phyloP scores from a whole-genome alignment of 768 basidiomycete species.

The Psilocybe tampanensis region DNA sequence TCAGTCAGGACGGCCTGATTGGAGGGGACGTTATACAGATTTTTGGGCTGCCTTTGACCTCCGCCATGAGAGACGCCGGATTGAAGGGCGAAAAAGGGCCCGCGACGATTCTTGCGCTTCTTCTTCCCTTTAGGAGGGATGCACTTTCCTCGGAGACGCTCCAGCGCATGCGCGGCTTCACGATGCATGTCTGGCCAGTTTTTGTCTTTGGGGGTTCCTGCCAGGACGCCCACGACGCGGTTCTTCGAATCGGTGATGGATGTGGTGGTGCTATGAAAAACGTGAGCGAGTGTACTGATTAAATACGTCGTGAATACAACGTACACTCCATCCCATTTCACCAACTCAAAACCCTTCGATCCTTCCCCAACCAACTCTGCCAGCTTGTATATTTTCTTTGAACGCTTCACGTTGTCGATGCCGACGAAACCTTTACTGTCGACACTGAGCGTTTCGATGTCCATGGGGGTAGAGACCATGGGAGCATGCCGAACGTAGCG shows the following conservation, averaged over 20 bases:
- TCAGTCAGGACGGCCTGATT: not conserved
- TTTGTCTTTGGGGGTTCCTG: not conserved
- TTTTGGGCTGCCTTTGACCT: slow-evolving; percentile 4
- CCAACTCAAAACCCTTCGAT: too few relatives aligned
- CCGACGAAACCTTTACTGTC: too few relatives aligned
- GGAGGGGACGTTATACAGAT: not conserved
- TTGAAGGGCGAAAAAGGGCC: slow-evolving; percentile 7
- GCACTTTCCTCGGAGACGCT: not conserved
- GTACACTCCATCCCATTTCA: too few relatives aligned
- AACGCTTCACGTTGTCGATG: too few relatives aligned
- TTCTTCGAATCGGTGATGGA: not conserved
- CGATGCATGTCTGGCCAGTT: slow-evolving; percentile 1
- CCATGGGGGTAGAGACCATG: too few relatives aligned
- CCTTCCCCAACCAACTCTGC: too few relatives aligned
- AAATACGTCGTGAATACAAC: too few relatives aligned
- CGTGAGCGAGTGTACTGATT: too few relatives aligned
- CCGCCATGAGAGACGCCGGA: slow-evolving; percentile 12
- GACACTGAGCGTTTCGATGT: too few relatives aligned
- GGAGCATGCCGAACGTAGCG: too few relatives aligned
- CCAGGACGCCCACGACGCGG: not conserved
- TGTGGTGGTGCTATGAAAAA: too few relatives aligned
- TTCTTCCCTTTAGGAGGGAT: not conserved
- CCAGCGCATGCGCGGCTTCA: not conserved
- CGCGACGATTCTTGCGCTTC: not conserved
- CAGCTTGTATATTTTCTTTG: too few relatives aligned